These are phyloP conservation scores for Ramalina intermedia DNA, from an alignment of 495 filamentous ascomycete species.

Conservation along the genomic window DNA sequence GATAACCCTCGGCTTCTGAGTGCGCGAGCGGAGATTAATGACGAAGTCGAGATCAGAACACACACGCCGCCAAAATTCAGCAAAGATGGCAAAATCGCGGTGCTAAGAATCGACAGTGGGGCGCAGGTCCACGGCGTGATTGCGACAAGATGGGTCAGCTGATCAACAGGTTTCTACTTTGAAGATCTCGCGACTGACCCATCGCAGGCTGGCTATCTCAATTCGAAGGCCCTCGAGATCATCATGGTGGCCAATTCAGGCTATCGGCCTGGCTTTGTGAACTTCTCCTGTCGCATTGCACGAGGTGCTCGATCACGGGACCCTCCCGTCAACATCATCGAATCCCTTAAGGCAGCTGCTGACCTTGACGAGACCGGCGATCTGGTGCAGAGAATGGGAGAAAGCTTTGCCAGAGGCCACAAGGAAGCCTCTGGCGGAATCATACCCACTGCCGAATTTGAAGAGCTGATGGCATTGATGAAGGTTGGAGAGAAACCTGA, in stretches of 20 bases:
- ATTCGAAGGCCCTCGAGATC: conserved; percentile 35
- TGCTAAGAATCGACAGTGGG: conserved; percentile 36
- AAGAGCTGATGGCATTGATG: conserved; percentile 39
- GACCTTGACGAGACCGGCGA: conserved; percentile 22
- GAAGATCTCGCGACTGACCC: neutral
- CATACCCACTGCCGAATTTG: conserved; percentile 36
- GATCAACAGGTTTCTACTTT: neutral
- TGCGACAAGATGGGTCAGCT: conserved; percentile 37
- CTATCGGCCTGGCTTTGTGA: conserved; percentile 38
- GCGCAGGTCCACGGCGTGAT: conserved; percentile 46
- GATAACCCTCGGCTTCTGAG: conserved; percentile 25
- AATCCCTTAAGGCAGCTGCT: conserved; percentile 30
- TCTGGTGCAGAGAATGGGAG: conserved; percentile 33
- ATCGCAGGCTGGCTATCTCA: conserved; percentile 28
- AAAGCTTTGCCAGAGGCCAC: conserved; percentile 41
- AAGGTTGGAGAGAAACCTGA: conserved; percentile 34
- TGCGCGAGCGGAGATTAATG: conserved; percentile 35
- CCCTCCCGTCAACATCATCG: conserved; percentile 41
- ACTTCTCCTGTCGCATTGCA: conserved; percentile 44
- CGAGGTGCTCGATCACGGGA: conserved; percentile 28
- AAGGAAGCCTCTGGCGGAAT: conserved; percentile 45
- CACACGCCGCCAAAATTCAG: conserved; percentile 42
- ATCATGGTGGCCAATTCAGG: conserved; percentile 44
- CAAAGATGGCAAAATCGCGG: conserved; percentile 38
- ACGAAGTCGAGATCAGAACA: conserved; percentile 39